Conservation (phyloP, 2,329 filamentous ascomycete species). For the Fusarium brevicatenulatum region DNA sequence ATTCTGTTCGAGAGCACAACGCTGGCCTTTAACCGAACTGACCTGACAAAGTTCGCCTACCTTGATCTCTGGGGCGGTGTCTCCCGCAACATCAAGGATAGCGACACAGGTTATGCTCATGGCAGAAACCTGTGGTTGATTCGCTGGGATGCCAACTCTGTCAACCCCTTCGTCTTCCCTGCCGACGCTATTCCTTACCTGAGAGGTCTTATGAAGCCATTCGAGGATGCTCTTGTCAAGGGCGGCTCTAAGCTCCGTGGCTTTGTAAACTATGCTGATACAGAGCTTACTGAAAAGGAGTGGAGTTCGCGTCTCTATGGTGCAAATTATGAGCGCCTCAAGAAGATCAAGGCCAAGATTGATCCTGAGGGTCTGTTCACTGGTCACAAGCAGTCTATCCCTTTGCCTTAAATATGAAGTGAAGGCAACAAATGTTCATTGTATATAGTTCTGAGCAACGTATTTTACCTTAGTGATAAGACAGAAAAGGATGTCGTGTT, state of each 20-base stretch:
- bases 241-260: constrained; percentile 36
- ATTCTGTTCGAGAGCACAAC: constrained; percentile 30
- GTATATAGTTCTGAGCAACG: background rate
- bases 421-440: background rate
- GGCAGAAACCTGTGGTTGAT: constrained; percentile 42
- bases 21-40: constrained; percentile 40
- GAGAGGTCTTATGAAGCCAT: constrained; percentile 37
- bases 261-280: constrained; percentile 43
- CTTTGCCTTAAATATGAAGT: background rate
- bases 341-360: constrained; percentile 34
- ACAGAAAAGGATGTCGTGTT: background rate
- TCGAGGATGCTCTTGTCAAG: constrained; percentile 33
- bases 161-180: constrained; percentile 27
- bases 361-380: constrained; percentile 39
- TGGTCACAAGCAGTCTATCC: constrained; percentile 38
- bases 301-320: constrained; percentile 42
- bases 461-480: too few species aligned
- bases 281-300: constrained; percentile 35
- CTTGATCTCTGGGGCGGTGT: constrained; percentile 44
- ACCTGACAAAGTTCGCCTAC: constrained; percentile 36
- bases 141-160: constrained; percentile 32
- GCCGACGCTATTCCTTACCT: constrained; percentile 34
- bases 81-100: constrained; percentile 33
- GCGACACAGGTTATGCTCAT: constrained; percentile 37
- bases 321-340: constrained; percentile 32